Conservation (phyloP, 208 protist species). For the Trypanosoma scelopori region DNA sequence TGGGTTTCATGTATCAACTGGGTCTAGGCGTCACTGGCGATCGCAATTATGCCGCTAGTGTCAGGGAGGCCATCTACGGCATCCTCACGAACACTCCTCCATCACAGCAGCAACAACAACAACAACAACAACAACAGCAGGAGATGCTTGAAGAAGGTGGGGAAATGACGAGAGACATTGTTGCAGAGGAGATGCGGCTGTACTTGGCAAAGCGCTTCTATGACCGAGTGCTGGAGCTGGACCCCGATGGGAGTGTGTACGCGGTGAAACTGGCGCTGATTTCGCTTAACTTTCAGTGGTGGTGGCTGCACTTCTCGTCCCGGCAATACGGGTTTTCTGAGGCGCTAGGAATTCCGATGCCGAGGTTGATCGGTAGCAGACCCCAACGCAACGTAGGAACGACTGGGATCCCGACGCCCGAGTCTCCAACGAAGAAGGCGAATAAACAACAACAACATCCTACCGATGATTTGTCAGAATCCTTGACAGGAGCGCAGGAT, state of each 20-base stretch:
- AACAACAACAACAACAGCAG: neutral
- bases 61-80: slow-evolving; percentile 18
- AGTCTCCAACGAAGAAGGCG: neutral
- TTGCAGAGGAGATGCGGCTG: slow-evolving; percentile 26
- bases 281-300: slow-evolving; percentile 42
- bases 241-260: slow-evolving; percentile 4
- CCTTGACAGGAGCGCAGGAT: neutral
- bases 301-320: slow-evolving; percentile 34
- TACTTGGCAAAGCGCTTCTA: slow-evolving; percentile 52
- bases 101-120: neutral
- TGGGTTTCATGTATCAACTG: slow-evolving; percentile 70
- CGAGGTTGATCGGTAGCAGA: slow-evolving; percentile 6
- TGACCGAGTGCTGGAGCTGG: slow-evolving; percentile 27
- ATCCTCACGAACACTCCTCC: slow-evolving; percentile 17
- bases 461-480: neutral
- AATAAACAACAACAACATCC: neutral
- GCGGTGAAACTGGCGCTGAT: slow-evolving; percentile 32
- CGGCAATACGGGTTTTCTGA: slow-evolving; percentile 25
- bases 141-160: neutral
- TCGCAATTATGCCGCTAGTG: neutral
- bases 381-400: neutral
- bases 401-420: neutral
- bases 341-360: slow-evolving; percentile 12
- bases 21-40: slow-evolving; percentile 28
- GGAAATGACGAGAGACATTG: slow-evolving; percentile 1